Percentiles rank a stretch among this genome's conserved stretches.
phyloP scores from a whole-genome alignment of 305 asterid species.

The Stenogyne calaminthoides region DNA sequence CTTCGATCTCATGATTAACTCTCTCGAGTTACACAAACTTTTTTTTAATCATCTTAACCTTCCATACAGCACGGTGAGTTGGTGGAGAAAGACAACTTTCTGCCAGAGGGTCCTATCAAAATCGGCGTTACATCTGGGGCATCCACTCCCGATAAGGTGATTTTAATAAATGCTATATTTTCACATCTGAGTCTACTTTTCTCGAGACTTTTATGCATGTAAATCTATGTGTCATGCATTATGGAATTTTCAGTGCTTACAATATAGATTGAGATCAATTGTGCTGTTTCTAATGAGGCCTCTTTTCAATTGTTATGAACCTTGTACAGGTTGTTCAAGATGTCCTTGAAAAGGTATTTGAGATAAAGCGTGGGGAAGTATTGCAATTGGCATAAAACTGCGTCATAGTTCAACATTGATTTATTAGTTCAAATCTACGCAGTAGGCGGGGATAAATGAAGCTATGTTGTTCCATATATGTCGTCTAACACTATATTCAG shows the following conservation, averaged over 20 bases:
- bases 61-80: slow-evolving; percentile 86
- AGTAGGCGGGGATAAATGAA: not conserved
- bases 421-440: slow-evolving; percentile 11
- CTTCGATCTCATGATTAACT: not conserved
- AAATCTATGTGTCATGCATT: not conserved
- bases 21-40: not conserved
- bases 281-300: not conserved
- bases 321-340: slow-evolving; percentile 76
- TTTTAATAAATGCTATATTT: not conserved
- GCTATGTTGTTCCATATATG: not conserved
- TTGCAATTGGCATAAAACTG: slow-evolving; percentile 59
- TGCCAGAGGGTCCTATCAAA: slow-evolving; percentile 89
- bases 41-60: slow-evolving; percentile 4
- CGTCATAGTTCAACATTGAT: not conserved
- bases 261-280: not conserved
- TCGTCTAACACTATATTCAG: slow-evolving; percentile 26
- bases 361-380: slow-evolving; percentile 73
- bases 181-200: not conserved
- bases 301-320: slow-evolving; percentile 5
- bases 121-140: slow-evolving; percentile 98
- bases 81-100: slow-evolving; percentile 87
- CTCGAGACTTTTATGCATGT: not conserved
- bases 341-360: slow-evolving; percentile 71
- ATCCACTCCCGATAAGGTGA: slow-evolving; percentile 99
- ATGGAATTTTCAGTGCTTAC: too few species aligned